Conservation (phyloP, 768 basidiomycete genomes). For the Infundibulicybe gibba region DNA sequence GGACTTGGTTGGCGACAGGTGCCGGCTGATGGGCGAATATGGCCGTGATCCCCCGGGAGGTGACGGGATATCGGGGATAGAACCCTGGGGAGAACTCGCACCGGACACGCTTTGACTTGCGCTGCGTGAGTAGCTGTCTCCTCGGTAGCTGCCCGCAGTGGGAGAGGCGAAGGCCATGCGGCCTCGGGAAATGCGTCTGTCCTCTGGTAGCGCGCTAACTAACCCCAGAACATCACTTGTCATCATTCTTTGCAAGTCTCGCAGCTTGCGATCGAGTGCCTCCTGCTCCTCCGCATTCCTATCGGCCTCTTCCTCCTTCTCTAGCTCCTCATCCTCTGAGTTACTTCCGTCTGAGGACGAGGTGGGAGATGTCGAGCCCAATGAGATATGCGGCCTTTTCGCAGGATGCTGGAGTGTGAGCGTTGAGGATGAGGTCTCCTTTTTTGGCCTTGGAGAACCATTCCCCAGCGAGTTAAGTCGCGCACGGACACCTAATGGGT, state of each 20-base stretch:
- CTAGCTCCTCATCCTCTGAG: slow-evolving; percentile 59
- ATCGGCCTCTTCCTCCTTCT: slow-evolving; percentile 69
- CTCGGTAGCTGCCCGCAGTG: slow-evolving; percentile 29
- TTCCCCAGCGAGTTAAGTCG: slow-evolving; percentile 66
- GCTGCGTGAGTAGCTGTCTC: slow-evolving; percentile 42
- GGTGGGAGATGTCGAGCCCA: slow-evolving; percentile 45
- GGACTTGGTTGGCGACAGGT: slow-evolving; percentile 52
- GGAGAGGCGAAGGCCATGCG: slow-evolving; percentile 32
- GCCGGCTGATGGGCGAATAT: slow-evolving; percentile 49
- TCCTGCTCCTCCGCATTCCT: slow-evolving; percentile 66
- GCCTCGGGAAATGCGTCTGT: slow-evolving; percentile 41
- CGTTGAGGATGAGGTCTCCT: slow-evolving; percentile 65
- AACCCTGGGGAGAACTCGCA: slow-evolving; percentile 69
- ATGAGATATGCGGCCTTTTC: slow-evolving; percentile 30
- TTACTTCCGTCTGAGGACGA: slow-evolving; percentile 50
- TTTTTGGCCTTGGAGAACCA: slow-evolving; percentile 48
- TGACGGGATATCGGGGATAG: slow-evolving; percentile 80
- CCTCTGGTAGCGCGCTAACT: slow-evolving; percentile 38
- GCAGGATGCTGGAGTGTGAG: slow-evolving; percentile 57
- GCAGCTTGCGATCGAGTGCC: slow-evolving; percentile 61
- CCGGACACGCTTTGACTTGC: slow-evolving; percentile 74
- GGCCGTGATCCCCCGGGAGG: slow-evolving; percentile 56
- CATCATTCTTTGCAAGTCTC: slow-evolving; percentile 67
- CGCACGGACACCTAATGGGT: slow-evolving; percentile 65
- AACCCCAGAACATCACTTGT: slow-evolving; percentile 72